Evolutionary conservation across 768 basidiomycete genomes (phyloP).

Genomic region (Tremella mesenterica): DNA sequence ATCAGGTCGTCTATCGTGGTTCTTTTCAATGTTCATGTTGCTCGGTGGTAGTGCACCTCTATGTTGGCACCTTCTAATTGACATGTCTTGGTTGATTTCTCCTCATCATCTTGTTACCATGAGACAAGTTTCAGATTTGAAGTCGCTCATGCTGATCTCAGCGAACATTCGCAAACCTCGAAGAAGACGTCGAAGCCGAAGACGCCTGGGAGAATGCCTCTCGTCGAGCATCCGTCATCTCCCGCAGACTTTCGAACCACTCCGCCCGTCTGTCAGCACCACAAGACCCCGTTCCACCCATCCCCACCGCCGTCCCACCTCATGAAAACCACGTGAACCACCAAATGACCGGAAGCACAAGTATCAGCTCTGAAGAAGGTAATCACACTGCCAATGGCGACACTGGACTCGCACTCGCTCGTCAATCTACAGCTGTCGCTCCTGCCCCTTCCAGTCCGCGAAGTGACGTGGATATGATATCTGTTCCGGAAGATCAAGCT

Average conservation of each 20-base stretch:
- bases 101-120: too few relatives aligned
- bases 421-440: background rate
- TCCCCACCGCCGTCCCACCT: too few relatives aligned
- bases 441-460: background rate
- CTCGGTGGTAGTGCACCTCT: too few relatives aligned
- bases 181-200: slow-evolving; percentile 84
- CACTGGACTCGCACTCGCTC: background rate
- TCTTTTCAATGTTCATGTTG: too few relatives aligned
- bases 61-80: too few relatives aligned
- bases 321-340: too few relatives aligned
- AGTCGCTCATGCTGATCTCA: slow-evolving; percentile 11
- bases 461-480: background rate
- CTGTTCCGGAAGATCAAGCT: background rate
- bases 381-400: background rate
- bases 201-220: slow-evolving; percentile 44
- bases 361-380: slow-evolving; percentile 6
- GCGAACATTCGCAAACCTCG: slow-evolving; percentile 86
- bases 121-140: too few relatives aligned
- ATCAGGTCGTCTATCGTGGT: too few relatives aligned
- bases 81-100: too few relatives aligned
- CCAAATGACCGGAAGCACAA: too few relatives aligned
- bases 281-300: slow-evolving; percentile 10
- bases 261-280: slow-evolving; percentile 17
- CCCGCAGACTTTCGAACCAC: slow-evolving; percentile 22
- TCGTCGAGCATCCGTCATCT: slow-evolving; percentile 29